Evolutionary conservation across 1,284 basidiomycete genomes (phyloP), one percentile per base, ranked within the genome.

Genomic region (Boletus albobrunnescens): DNA sequence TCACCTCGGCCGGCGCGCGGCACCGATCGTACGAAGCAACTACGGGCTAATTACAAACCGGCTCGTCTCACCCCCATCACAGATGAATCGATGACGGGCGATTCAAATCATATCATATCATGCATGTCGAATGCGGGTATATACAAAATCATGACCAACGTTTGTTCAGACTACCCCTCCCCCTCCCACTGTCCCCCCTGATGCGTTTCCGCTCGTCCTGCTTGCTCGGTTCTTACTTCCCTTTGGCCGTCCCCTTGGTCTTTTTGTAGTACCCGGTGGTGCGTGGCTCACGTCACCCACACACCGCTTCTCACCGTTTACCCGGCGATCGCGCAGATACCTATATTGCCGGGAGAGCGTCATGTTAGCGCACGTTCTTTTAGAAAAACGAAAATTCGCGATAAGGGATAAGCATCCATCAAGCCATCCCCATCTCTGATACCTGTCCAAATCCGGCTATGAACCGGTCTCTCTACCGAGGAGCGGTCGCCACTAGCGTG

Each of bases 221-320:
- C 58, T 52, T 0, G 50, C 49, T 32, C 63, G 60, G 12, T 65
- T 65, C 44, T 65, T 65, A 23, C 63, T 65, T 0, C 63, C 63
- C 56, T 77, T 79, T 55, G 76, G 76, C 3, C 76, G 64, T 22
- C 76, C 76, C 40, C 76, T 67, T 1, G 77, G 77, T 10, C 77
- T 60, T 48, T 79, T 78, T 14, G 55, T 61, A 6, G 60, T 57
- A 0, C 54, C 51, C 12, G 56, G 36, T 4, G 61, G 56, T 5
- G 41, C 53, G 16, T 51, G 55, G 12, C 49, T 56, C 37, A 55
- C 51, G 26, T 69, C 66, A 47, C 58, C 55, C 16, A 22, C 61
- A 44, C 46, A 62, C 39, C 48, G 57, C 38, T 51, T 64, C 53
- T 55, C 64, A 32, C 69, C 69, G 31, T 69, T 71, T 28, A 71